Evolutionary conservation across 139 green algal genomes (phyloP), one percentile per base, ranked within the genome.

Genomic region (Chloropicon primus): DNA sequence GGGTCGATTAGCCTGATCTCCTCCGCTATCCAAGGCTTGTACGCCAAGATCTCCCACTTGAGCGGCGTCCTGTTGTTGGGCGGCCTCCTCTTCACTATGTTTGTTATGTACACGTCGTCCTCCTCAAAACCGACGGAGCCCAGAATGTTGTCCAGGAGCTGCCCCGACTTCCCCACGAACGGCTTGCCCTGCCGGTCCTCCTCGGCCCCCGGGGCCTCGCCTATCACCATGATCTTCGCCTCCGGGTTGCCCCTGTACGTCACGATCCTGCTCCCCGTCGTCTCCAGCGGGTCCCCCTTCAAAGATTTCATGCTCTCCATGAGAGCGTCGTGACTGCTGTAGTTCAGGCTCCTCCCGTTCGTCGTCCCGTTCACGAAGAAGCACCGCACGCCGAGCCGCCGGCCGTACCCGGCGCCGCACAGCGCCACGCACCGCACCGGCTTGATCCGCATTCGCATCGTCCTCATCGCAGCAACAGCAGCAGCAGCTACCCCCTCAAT

Each of bases 1-100:
- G 74, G 74, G 21, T 78, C 74, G 27, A 78, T 41, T 24, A 78
- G 10, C 27, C 74, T 78, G 27, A 78, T 72, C 27, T 78, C 74
- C 21, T 78, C 27, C 25, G 17, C 25, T n/a, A 78, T 24, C 5
- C 26, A 62, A 2, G 74, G 74, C 74, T 41, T 78, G 25, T 78
- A 78, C 2, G 24, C 53, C 74, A 24, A 23, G 5, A 78, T 72
- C 27, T 78, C 74, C 74, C 54, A 28, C 27, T 24, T 28, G 2
- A 41, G 53, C 3, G 74, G 74, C 27, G 53, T 41, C 10, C 74
- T 27, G 27, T 78, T 78, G 74, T 78, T 78, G 22, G 74, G 26
- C 21, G 74, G 74, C 24, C 74, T 24, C 27, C 74, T 71, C 27
- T 78, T 78, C 27, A 78, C 27, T 28, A 78, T 78, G 27, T 78